A percentile compares a stretch with the other conserved stretches of the same genome.
These are phyloP conservation scores for Oryza punctata DNA, from an alignment of 176 grass and related monocot species.

Conservation along the genomic window DNA sequence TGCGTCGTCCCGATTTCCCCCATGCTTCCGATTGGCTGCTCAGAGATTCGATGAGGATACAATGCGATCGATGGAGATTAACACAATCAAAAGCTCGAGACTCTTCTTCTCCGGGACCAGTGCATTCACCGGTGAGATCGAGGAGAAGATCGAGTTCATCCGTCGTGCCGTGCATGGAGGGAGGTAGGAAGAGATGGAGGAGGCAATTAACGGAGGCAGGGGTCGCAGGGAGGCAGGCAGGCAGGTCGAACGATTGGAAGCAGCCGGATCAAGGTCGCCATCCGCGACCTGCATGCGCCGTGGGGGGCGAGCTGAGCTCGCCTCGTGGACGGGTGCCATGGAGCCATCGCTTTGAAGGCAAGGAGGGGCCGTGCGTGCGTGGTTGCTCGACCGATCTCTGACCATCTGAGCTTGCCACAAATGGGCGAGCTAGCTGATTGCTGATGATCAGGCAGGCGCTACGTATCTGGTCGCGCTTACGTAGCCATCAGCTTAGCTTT, in stretches of 20 bases:
- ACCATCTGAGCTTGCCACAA: conserved; percentile 19
- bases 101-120: conserved; percentile 28
- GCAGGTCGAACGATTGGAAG: too few species aligned
- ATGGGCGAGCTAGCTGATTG: not conserved
- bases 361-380: too few species aligned
- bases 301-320: not conserved
- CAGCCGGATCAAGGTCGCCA: not conserved
- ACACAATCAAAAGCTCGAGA: not conserved
- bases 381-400: not conserved
- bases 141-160: not conserved
- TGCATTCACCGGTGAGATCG: not conserved
- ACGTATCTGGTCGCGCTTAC: not conserved
- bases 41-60: too few species aligned
- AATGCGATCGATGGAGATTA: not conserved
- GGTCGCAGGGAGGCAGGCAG: too few species aligned
- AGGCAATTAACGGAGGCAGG: not conserved
- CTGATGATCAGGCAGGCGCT: not conserved
- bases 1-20: too few species aligned
- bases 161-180: conserved; percentile 16
- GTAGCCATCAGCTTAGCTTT: conserved; percentile 1
- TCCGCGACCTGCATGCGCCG: not conserved
- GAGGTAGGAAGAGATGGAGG: not conserved
- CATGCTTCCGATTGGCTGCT: too few species aligned
- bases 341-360: conserved; percentile 36
- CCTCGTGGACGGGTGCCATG: conserved; percentile 32